Conservation (phyloP, 2,329 filamentous ascomycete species). For the Leptodontidium sp. region DNA sequence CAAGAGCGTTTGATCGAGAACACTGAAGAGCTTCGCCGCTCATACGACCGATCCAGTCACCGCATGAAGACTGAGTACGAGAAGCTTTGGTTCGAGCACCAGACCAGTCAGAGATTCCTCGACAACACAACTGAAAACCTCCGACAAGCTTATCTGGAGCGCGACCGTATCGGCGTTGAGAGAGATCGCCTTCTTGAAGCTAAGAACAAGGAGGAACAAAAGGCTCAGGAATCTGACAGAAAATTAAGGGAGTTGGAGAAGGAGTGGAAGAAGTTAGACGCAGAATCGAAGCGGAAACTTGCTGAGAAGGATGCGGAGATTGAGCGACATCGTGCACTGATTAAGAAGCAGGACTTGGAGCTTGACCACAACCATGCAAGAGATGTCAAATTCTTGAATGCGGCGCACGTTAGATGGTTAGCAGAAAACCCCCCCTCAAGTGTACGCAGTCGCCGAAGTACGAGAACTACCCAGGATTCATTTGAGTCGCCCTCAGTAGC, state of each 20-base stretch:
- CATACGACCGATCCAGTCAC: background rate
- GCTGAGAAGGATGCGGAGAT: constrained; percentile 32
- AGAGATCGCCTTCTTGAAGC: constrained; percentile 16
- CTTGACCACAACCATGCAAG: constrained; percentile 15
- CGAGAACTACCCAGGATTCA: constrained; percentile 33
- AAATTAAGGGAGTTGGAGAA: constrained; percentile 19
- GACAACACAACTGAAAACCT: constrained; percentile 20
- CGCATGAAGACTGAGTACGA: background rate
- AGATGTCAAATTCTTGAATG: constrained; percentile 33
- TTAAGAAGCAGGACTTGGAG: constrained; percentile 1
- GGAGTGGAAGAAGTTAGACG: constrained; percentile 20
- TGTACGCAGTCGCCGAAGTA: constrained; percentile 25
- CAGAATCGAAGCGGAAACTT: constrained; percentile 30
- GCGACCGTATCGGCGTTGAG: constrained; percentile 18
- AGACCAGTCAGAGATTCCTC: constrained; percentile 2
- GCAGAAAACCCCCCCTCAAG: constrained; percentile 32
- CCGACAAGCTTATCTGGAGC: constrained; percentile 22
- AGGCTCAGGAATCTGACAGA: background rate
- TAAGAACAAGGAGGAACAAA: constrained; percentile 16
- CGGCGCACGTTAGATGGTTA: constrained; percentile 34
- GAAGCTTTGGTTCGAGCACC: background rate
- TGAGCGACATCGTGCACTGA: constrained; percentile 7
- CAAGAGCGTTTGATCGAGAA: constrained; percentile 15
- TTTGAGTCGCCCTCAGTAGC: constrained; percentile 34
- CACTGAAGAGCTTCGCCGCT: constrained; percentile 3